Base-by-base conservation (phyloP, 2,329 filamentous ascomycete genomes). In the Chaetomiaceae sp. region DNA sequence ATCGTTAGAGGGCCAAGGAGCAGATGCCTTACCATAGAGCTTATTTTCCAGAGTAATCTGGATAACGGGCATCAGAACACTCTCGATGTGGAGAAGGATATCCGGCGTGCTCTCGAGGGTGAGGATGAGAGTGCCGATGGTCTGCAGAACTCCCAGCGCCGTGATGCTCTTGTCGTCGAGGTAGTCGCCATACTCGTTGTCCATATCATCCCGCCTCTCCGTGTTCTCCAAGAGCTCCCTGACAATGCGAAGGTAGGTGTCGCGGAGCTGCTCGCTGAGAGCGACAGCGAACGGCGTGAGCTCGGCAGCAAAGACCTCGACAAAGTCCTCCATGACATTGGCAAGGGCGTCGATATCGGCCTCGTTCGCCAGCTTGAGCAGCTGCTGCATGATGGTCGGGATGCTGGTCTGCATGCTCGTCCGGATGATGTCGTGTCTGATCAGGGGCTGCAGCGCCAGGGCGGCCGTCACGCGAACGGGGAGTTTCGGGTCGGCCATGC, bases 321-420 rank as follows among this genome's bases (percentile, higher is more conserved):
- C 94, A 67, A 99, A 99, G 67, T 99, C 94, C 72, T 99, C 94
- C 94, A 99, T 99, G 36, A 99, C 94, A 66, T 97, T 97, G 20
- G 94, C 92, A 37, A 99, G 78, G 5, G 94, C 91, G 70, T 99
- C 94, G 44, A 99, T 92, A 67, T 99, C 94, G 54, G 95, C 94
- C 72, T 99, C 94, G 67, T 99, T 99, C 25, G 94, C 92, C 53
- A 99, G 77, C 75, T 97, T 97, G 51, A 99, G 79, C 14, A 99
- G 80, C 72, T 99, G 92, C 73, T 97, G 95, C 94, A 99, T 99
- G 66, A 99, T 97, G 65, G 95, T 95, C 15, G 94, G 91, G 61
- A 99, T 99, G 69, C 91, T 96, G 66, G 91, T 85, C 72, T 96
- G 91, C 94, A 99, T 97, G 71, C 89, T 94, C 37, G 85, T 87